phyloP scores from a whole-genome alignment of 73 alveolate genomes.

The Paramecium sexaurelia region DNA sequence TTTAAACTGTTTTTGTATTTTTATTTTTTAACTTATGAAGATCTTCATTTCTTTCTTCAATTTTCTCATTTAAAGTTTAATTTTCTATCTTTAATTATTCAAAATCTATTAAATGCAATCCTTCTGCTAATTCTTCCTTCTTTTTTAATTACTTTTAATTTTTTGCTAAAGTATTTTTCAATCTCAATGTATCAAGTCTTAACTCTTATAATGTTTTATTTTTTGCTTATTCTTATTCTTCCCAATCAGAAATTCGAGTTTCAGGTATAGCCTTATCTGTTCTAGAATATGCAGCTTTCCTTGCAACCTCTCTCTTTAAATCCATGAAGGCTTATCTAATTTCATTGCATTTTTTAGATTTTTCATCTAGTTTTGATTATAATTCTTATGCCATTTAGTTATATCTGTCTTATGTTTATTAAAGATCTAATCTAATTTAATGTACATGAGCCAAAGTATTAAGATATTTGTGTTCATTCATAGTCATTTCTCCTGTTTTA shows the following conservation, averaged over 20 bases:
- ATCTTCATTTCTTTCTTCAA: conserved; percentile 98
- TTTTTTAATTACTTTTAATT: conserved; percentile 92
- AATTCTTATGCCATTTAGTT: conserved; percentile 90
- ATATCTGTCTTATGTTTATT: conserved; percentile 90
- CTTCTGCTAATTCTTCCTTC: conserved; percentile 97
- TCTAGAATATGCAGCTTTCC: conserved; percentile 91
- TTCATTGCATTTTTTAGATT: conserved; percentile 95
- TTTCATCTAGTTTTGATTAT: conserved; percentile 83
- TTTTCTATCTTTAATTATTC: conserved; percentile 96
- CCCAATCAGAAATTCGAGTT: conserved; percentile 76
- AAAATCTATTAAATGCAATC: conserved; percentile 96
- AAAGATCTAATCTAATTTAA: conserved; percentile 87
- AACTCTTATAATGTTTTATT: conserved; percentile 78
- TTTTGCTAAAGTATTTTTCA: conserved; percentile 89
- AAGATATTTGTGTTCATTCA: conserved; percentile 89
- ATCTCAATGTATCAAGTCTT: conserved; percentile 82
- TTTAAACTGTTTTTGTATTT: conserved; percentile 90
- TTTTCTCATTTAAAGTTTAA: conserved; percentile 95
- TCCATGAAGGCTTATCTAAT: conserved; percentile 90
- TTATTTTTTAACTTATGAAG: conserved; percentile 92
- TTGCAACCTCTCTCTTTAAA: conserved; percentile 92
- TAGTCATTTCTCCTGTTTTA: conserved; percentile 77
- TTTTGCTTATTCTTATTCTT: conserved; percentile 68
- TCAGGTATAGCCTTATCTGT: conserved; percentile 88
- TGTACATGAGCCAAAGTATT: conserved; percentile 95